Percentiles rank a stretch among this genome's conserved stretches.
Evolutionary conservation across 495 filamentous ascomycete genomes (phyloP).

Genomic region (Staphylotrichum tortipilum): DNA sequence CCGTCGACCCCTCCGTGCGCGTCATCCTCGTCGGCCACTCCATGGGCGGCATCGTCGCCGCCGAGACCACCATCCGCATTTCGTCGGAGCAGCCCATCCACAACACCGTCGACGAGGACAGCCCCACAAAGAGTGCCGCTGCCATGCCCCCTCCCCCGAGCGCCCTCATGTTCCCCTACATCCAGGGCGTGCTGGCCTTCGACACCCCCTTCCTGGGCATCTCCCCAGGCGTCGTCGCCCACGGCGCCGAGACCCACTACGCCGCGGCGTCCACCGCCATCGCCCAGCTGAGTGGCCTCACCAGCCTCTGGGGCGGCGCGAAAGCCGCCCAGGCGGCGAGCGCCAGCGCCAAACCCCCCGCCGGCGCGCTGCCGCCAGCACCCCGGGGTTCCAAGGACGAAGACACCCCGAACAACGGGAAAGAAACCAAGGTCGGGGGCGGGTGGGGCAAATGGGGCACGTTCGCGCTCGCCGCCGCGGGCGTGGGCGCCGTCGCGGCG

Average conservation of each 20-base stretch:
- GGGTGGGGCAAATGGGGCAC: conserved; percentile 63
- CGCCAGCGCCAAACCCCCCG: conserved; percentile 16
- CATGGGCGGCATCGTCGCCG: conserved; percentile 96
- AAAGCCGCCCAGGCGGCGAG: conserved; percentile 24
- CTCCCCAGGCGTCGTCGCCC: conserved; percentile 76
- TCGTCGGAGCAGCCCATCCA: conserved; percentile 58
- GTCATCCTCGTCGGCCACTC: conserved; percentile 82
- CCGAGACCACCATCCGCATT: conserved; percentile 68
- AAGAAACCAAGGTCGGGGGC: conserved; percentile 23
- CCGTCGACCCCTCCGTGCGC: conserved; percentile 78
- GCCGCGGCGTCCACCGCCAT: conserved; percentile 63
- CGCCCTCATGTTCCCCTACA: conserved; percentile 55
- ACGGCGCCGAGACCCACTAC: conserved; percentile 80
- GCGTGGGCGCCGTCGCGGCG: conserved; percentile 69
- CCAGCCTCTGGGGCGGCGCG: conserved; percentile 49
- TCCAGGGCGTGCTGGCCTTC: conserved; percentile 85
- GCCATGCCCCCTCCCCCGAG: conserved; percentile 25
- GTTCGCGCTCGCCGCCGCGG: conserved; percentile 75
- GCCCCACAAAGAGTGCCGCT: conserved; percentile 20
- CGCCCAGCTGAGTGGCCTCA: conserved; percentile 54
- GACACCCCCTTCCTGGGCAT: conserved; percentile 94
- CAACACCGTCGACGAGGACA: conserved; percentile 21
- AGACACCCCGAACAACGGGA: conserved; percentile 1
- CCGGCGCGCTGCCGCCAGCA: conserved; percentile 28
- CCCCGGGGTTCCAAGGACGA: too few species aligned